These are phyloP conservation scores for Citrus australasica DNA, from an alignment of 345 rosid species.

Conservation along the genomic window DNA sequence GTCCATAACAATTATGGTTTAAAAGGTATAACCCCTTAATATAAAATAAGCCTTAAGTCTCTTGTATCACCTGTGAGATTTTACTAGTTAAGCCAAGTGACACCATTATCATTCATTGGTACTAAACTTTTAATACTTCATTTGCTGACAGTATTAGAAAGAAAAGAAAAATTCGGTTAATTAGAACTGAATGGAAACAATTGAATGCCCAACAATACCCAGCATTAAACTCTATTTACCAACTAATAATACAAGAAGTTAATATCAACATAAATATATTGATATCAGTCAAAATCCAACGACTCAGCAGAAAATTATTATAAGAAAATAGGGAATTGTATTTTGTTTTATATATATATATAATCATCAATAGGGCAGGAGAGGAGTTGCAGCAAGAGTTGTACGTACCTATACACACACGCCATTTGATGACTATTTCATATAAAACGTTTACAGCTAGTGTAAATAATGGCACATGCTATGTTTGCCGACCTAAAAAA, in stretches of 20 bases:
- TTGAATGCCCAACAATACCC: conserved; percentile 6
- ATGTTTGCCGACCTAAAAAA: conserved; percentile 20
- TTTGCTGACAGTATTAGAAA: neutral
- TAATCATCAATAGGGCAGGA: neutral
- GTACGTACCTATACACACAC: neutral
- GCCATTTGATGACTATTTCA: neutral
- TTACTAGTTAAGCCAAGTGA: no score
- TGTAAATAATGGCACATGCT: conserved; percentile 12
- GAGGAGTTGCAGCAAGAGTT: neutral
- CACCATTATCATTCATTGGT: no score
- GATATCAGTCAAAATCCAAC: neutral
- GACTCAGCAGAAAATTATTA: neutral
- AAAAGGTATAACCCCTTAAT: no score
- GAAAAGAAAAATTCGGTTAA: no score
- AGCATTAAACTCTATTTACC: conserved; percentile 13
- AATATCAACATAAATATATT: neutral
- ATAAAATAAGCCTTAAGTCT: no score
- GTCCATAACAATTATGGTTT: no score
- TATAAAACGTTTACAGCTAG: neutral
- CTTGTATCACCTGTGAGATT: no score
- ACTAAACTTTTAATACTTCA: neutral
- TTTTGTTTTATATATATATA: neutral
- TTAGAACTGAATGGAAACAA: neutral
- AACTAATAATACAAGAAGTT: neutral
- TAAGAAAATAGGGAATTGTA: neutral